Evolutionary conservation across 352 stramenopile species (phyloP), one percentile per base, ranked within the genome.

Genomic region (Phytopythium oedochilum): DNA sequence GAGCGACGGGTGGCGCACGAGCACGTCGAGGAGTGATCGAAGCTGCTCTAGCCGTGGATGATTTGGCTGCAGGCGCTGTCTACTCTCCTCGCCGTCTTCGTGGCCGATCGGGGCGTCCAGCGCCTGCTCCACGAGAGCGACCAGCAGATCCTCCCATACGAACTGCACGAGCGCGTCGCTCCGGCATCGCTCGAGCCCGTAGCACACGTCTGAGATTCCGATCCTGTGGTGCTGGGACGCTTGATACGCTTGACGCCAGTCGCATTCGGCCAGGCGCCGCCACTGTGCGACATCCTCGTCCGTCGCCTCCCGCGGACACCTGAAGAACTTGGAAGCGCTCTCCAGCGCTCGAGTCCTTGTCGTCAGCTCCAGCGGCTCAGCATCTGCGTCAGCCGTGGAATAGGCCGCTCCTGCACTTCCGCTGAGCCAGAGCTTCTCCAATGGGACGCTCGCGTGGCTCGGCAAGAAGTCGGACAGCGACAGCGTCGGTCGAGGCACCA

Each of bases 131-230:
- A 90, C 29, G 0, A 85, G 53, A 12, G 56, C 22, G 0, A 73
- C 34, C 1, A 90, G 59, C 28, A 90, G 52, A 39, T 74, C 55
- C 34, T 70, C 57, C 80, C 80, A 90, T 11, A 86, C 64, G 38
- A 90, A 86, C 4, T 34, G 36, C 2, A 53, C 64, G 25, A 83
- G 65, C 1, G 62, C 69, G 40, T 78, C 71, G 39, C 73, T 83
- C 10, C n/a, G 57, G 14, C 67, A 79, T 5, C 73, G 61, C 28
- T 82, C 40, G 11, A 88, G 47, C 14, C 54, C 57, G 20, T 63
- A 22, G 25, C 35, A 31, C n/a, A 53, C 11, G 31, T 53, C 46
- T 5, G 46, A 18, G 18, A 42, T 15, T 28, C 35, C 51, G 44
- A 32, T n/a, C 28, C 2, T 48, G 49, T 17, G 9, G 9, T 52